Conservation (phyloP, 495 filamentous ascomycete species). For the Mytilinidion resinicola region DNA sequence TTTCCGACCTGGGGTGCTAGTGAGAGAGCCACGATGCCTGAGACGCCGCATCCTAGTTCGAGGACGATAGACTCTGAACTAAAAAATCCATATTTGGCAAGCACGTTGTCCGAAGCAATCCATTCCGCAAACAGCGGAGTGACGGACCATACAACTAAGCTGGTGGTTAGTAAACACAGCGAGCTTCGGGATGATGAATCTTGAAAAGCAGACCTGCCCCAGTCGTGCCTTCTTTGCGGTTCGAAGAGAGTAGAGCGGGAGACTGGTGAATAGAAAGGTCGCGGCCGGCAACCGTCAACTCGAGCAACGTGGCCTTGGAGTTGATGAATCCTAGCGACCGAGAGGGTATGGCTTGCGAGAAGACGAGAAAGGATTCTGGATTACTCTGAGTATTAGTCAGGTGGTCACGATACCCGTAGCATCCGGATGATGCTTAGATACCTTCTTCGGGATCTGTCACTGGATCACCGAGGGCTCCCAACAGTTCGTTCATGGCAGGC, state of each 20-base stretch:
- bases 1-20: constrained; percentile 54
- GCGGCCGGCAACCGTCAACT: constrained; percentile 59
- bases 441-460: constrained; percentile 36
- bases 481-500: constrained; percentile 23
- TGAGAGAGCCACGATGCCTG: constrained; percentile 63
- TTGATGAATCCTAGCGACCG: constrained; percentile 82
- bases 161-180: constrained; percentile 12
- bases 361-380: constrained; percentile 79
- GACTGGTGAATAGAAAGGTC: constrained; percentile 82
- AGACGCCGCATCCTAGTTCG: constrained; percentile 85
- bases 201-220: constrained; percentile 63
- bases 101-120: constrained; percentile 59
- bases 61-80: constrained; percentile 52
- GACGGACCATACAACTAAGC: constrained; percentile 80
- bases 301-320: constrained; percentile 54
- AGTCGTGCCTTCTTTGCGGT: constrained; percentile 77
- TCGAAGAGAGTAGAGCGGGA: constrained; percentile 70
- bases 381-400: neutral
- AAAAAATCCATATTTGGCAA: constrained; percentile 56
- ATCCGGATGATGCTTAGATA: constrained; percentile 4
- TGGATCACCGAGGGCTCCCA: constrained; percentile 31
- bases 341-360: constrained; percentile 66
- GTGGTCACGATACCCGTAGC: neutral
- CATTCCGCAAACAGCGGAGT: constrained; percentile 81
- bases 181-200: neutral